These are phyloP conservation scores for Phytophthora hibernalis DNA, from an alignment of 352 stramenopile genomes.

Conservation along the genomic window DNA sequence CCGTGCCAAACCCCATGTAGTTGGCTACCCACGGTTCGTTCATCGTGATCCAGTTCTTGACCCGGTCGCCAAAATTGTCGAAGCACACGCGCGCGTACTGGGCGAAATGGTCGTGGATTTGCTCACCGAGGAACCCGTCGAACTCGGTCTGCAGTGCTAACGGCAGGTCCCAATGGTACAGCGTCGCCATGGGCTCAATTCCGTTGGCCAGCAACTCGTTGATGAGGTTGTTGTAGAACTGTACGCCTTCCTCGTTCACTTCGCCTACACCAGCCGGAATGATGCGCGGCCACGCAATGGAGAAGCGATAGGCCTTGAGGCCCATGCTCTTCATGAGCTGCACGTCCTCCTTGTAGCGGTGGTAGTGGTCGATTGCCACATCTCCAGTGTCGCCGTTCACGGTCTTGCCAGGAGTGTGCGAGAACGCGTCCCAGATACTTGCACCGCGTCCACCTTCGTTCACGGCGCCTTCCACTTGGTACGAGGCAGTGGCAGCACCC, in stretches of 20 bases:
- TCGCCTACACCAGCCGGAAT: constrained; percentile 81
- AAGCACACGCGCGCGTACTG: constrained; percentile 91
- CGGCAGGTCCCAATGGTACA: constrained; percentile 86
- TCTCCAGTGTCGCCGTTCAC: constrained; percentile 82
- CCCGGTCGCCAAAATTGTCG: constrained; percentile 89
- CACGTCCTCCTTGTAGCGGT: constrained; percentile 91
- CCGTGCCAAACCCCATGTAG: constrained; percentile 86
- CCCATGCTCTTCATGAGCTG: constrained; percentile 91
- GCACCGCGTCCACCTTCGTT: constrained; percentile 69
- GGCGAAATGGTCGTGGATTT: constrained; percentile 63
- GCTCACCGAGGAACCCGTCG: constrained; percentile 58
- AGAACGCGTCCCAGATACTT: constrained; percentile 93
- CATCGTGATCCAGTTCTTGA: constrained; percentile 94
- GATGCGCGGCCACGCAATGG: constrained; percentile 92
- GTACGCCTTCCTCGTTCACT: constrained; percentile 87
- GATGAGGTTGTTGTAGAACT: constrained; percentile 93
- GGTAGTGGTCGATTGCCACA: constrained; percentile 92
- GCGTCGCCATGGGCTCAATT: constrained; percentile 90
- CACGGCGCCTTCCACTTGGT: constrained; percentile 85
- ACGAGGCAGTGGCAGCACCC: constrained; percentile 88
- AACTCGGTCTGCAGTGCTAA: constrained; percentile 77
- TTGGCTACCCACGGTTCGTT: constrained; percentile 91
- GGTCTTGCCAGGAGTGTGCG: constrained; percentile 65
- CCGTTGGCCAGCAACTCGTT: constrained; percentile 77
- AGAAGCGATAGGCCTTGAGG: constrained; percentile 92